These are phyloP conservation scores for Phytopythium boreale DNA, from an alignment of 352 stramenopile species.

Conservation along the genomic window DNA sequence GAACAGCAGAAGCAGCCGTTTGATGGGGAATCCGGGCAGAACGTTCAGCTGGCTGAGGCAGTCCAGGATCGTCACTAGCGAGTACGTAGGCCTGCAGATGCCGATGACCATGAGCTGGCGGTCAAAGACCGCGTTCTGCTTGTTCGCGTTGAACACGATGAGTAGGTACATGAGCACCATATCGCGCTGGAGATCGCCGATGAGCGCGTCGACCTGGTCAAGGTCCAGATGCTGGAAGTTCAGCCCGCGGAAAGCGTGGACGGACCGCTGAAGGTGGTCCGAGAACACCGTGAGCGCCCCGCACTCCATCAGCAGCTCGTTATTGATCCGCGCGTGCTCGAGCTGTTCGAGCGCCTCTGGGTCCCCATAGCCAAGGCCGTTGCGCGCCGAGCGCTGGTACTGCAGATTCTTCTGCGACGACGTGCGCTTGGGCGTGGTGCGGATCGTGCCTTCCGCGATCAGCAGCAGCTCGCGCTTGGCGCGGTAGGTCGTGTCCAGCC, in stretches of 20 bases:
- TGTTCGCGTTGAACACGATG: slow-evolving; percentile 70
- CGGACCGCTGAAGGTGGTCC: slow-evolving; percentile 53
- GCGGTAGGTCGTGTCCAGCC: slow-evolving; percentile 67
- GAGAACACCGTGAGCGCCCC: slow-evolving; percentile 66
- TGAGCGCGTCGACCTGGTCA: slow-evolving; percentile 58
- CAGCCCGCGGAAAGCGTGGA: slow-evolving; percentile 62
- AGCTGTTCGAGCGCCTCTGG: slow-evolving; percentile 31
- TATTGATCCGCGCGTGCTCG: slow-evolving; percentile 58
- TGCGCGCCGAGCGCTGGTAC: neutral
- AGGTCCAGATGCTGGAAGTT: slow-evolving; percentile 76
- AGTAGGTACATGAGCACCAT: slow-evolving; percentile 81
- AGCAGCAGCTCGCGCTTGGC: slow-evolving; percentile 69
- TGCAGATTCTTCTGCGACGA: neutral
- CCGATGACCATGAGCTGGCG: slow-evolving; percentile 66
- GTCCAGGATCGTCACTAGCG: slow-evolving; percentile 68
- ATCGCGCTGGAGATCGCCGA: slow-evolving; percentile 65
- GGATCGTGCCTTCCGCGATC: slow-evolving; percentile 48
- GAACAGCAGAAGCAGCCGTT: slow-evolving; percentile 69
- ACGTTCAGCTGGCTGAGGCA: slow-evolving; percentile 68
- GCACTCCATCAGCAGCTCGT: slow-evolving; percentile 71
- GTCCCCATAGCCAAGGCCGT: slow-evolving; percentile 3
- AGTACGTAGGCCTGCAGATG: slow-evolving; percentile 51
- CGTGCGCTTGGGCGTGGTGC: slow-evolving; percentile 10
- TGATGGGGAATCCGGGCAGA: slow-evolving; percentile 74
- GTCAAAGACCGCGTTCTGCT: slow-evolving; percentile 61